These are phyloP conservation scores for Cladosporium velox DNA, from an alignment of 2,329 filamentous ascomycete genomes.

Conservation along the genomic window DNA sequence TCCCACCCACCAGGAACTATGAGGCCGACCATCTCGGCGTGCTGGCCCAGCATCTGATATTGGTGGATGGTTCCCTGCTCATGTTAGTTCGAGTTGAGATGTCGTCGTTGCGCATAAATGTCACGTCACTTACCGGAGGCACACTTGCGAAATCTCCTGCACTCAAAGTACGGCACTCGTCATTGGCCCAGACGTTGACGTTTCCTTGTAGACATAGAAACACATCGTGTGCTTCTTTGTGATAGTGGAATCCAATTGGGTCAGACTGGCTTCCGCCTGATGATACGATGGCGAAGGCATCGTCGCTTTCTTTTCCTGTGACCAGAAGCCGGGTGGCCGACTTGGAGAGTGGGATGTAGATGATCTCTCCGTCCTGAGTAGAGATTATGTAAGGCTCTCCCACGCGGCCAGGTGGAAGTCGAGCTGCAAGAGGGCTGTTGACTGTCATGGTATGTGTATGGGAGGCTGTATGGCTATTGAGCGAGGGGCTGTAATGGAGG, in stretches of 20 bases:
- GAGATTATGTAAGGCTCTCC: conserved; percentile 31
- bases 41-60: conserved; percentile 55
- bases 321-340: conserved; percentile 54
- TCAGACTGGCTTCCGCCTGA: conserved; percentile 51
- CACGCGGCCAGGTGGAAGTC: conserved; percentile 28
- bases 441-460: not conserved
- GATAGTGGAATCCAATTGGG: conserved; percentile 58
- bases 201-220: conserved; percentile 59
- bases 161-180: conserved; percentile 55
- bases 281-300: conserved; percentile 54
- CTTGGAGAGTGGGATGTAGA: conserved; percentile 57
- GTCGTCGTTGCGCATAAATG: not conserved
- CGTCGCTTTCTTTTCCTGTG: conserved; percentile 55
- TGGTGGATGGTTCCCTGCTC: conserved; percentile 55
- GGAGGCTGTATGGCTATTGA: not conserved
- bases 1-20: conserved; percentile 62
- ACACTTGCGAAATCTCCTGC: conserved; percentile 61
- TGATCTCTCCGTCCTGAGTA: conserved; percentile 50
- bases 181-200: conserved; percentile 60
- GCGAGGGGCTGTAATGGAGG: not conserved
- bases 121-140: conserved; percentile 49
- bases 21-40: conserved; percentile 57
- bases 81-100: conserved; percentile 8
- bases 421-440: not conserved
- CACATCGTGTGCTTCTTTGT: conserved; percentile 59